Percentiles rank a stretch among this genome's conserved stretches.
Conservation (phyloP, 495 filamentous ascomycete genomes). For the Xylaria sp. region DNA sequence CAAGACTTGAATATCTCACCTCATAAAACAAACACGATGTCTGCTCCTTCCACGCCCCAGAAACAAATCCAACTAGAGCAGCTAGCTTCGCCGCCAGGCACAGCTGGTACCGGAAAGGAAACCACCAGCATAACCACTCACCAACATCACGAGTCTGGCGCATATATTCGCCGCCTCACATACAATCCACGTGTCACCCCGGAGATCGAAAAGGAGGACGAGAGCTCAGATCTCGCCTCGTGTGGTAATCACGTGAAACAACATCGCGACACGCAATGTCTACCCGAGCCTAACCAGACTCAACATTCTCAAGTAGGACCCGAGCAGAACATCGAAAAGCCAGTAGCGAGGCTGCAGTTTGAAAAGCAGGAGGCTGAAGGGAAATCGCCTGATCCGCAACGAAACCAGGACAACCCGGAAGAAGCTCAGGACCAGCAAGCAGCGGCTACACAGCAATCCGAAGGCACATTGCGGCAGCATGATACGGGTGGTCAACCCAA, state of each 20-base stretch:
- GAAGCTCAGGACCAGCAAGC: neutral
- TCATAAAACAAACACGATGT: neutral
- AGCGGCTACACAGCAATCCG: neutral
- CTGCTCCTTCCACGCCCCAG: neutral
- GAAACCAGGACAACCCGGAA: neutral
- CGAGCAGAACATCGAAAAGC: neutral
- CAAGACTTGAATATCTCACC: neutral
- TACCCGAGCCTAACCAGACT: neutral
- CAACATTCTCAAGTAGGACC: neutral
- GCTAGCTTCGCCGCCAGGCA: constrained; percentile 6
- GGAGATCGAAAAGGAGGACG: neutral
- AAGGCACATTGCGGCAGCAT: neutral
- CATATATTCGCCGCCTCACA: constrained; percentile 1
- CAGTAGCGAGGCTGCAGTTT: too few relatives aligned
- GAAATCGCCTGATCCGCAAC: neutral
- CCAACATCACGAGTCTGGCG: neutral
- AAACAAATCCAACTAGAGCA: neutral
- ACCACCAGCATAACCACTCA: neutral
- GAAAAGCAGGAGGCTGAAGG: neutral
- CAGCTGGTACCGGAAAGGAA: neutral
- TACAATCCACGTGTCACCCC: neutral
- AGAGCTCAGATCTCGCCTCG: neutral
- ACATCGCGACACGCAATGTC: neutral
- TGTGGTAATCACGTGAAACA: neutral
- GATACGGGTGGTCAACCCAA: neutral